Percentiles rank a stretch among this genome's conserved stretches.
phyloP scores from a whole-genome alignment of 345 rosid genomes.

The Hibiscus syriacus region DNA sequence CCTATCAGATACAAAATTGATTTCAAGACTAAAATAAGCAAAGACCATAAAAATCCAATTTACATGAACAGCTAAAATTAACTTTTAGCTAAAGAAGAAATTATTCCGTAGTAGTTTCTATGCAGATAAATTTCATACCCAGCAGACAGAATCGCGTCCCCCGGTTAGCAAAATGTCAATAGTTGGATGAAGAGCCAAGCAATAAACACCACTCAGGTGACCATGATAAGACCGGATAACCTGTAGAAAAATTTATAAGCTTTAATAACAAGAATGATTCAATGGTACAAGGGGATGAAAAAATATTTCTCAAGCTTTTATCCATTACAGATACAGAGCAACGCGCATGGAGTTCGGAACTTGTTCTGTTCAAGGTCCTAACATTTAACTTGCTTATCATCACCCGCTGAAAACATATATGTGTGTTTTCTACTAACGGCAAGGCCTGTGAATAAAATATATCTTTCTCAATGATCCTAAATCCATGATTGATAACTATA shows the following conservation, averaged over 20 bases:
- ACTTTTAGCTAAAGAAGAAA: not conserved
- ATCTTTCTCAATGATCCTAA: not conserved
- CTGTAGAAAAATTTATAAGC: constrained; percentile 28
- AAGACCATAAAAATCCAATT: not conserved
- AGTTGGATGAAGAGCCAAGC: constrained; percentile 97
- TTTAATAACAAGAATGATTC: constrained; percentile 5
- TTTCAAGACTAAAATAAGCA: constrained; percentile 10
- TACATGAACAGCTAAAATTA: not conserved
- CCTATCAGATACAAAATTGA: constrained; percentile 18
- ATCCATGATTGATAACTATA: not conserved
- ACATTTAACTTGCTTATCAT: constrained; percentile 98
- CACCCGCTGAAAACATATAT: constrained; percentile 99
- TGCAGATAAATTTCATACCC: constrained; percentile 40
- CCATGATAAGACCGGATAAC: constrained; percentile 96
- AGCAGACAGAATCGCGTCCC: constrained; percentile 98
- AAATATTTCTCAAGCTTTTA: not conserved
- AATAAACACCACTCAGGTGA: constrained; percentile 96
- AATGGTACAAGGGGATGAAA: not conserved
- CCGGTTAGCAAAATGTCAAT: constrained; percentile 85
- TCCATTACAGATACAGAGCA: not conserved
- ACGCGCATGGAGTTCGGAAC: constrained; percentile 31
- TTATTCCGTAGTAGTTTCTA: not conserved
- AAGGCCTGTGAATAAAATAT: constrained; percentile 50
- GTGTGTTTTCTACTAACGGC: constrained; percentile 86
- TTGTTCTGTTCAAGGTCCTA: constrained; percentile 99